Conservation (phyloP, 108 stramenopile species). For the Conticribra weissflogii region DNA sequence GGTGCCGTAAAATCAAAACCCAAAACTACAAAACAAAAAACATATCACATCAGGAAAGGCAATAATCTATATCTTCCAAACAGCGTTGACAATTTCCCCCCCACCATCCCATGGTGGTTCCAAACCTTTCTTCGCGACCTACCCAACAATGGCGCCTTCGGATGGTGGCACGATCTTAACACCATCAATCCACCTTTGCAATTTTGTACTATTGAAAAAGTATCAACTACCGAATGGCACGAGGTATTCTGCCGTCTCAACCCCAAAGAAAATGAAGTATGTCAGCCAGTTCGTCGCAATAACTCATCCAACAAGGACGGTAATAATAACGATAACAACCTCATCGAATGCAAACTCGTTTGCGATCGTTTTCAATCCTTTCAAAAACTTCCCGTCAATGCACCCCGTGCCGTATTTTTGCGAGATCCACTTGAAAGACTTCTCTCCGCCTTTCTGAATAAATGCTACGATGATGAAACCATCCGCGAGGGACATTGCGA, state of each 20-base stretch:
- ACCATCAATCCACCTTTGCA: slow-evolving; percentile 8
- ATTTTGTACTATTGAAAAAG: slow-evolving; percentile 34
- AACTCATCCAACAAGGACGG: too few relatives aligned
- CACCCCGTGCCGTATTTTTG: slow-evolving; percentile 38
- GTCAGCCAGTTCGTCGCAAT: too few relatives aligned
- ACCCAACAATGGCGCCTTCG: background rate
- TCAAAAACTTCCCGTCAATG: slow-evolving; percentile 1
- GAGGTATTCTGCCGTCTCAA: slow-evolving; percentile 24
- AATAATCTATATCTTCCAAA: too few relatives aligned
- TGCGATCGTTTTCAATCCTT: background rate
- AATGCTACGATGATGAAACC: slow-evolving; percentile 21
- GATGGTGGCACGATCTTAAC: slow-evolving; percentile 21
- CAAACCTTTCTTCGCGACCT: slow-evolving; percentile 29
- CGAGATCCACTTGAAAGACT: slow-evolving; percentile 67
- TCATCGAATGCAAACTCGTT: background rate
- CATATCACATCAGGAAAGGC: background rate
- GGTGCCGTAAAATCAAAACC: too few relatives aligned
- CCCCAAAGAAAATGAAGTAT: slow-evolving; percentile 6
- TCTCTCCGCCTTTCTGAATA: slow-evolving; percentile 58
- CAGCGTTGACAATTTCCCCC: background rate
- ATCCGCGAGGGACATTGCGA: slow-evolving; percentile 20
- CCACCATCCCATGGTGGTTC: slow-evolving; percentile 34
- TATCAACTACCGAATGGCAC: slow-evolving; percentile 26
- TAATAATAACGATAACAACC: background rate
- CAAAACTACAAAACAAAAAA: background rate